Conservation (phyloP, 495 filamentous ascomycete genomes). For the Xylaria bambusicola region DNA sequence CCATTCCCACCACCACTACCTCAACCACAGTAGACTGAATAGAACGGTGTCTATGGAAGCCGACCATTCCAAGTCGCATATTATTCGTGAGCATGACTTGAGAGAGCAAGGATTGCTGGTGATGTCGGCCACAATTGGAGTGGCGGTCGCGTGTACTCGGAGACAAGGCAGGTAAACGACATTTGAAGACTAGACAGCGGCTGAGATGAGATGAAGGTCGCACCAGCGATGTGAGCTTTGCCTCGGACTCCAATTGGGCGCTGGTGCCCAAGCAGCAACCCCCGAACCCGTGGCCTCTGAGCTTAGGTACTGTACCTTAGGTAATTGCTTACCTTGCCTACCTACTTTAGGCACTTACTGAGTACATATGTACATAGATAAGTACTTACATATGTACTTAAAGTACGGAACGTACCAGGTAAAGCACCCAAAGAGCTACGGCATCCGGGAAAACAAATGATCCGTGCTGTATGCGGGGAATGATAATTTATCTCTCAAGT, state of each 20-base stretch:
- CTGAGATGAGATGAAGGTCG: slow-evolving; percentile 31
- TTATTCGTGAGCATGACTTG: background rate
- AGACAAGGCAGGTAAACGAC: slow-evolving; percentile 14
- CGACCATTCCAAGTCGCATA: slow-evolving; percentile 16
- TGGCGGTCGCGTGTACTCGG: slow-evolving; percentile 8
- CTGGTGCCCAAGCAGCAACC: slow-evolving; percentile 19
- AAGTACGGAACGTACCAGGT: too few relatives aligned
- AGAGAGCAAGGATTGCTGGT: background rate
- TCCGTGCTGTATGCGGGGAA: slow-evolving; percentile 3
- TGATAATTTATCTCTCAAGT: too few relatives aligned
- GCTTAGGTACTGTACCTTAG: too few relatives aligned
- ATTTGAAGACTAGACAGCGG: background rate
- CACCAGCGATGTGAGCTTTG: slow-evolving; percentile 30
- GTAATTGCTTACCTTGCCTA: too few relatives aligned
- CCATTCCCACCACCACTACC: slow-evolving; percentile 16
- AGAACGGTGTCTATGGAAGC: slow-evolving; percentile 1
- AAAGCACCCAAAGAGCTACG: background rate
- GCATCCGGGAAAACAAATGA: slow-evolving; percentile 9
- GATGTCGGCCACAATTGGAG: background rate
- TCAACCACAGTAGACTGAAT: slow-evolving; percentile 10
- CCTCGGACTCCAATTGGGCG: slow-evolving; percentile 21
- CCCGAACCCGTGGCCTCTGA: slow-evolving; percentile 12
- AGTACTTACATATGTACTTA: too few relatives aligned
- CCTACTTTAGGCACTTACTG: too few relatives aligned
- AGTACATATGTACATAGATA: too few relatives aligned